Evolutionary conservation across 345 rosid species (phyloP).

Genomic region (Jatropha curcas): DNA sequence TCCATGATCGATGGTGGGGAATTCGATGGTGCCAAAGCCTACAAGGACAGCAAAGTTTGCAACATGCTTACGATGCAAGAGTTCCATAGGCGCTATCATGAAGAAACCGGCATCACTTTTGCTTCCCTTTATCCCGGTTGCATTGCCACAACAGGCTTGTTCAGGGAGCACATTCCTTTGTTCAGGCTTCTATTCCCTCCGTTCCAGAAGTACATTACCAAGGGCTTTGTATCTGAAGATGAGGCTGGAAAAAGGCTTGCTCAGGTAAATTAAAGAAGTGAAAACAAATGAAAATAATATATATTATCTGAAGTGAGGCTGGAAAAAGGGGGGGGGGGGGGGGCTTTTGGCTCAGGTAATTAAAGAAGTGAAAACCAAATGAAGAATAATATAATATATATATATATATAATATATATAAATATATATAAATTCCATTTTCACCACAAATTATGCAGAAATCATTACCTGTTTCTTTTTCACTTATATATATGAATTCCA

Average conservation of each 20-base stretch:
- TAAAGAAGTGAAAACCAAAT: too few relatives aligned
- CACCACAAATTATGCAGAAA: too few relatives aligned
- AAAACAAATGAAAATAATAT: too few relatives aligned
- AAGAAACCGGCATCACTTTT: slow-evolving; percentile 79
- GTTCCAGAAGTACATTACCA: slow-evolving; percentile 95
- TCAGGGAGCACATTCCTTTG: slow-evolving; percentile 92
- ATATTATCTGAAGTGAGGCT: too few relatives aligned
- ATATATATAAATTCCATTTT: too few relatives aligned
- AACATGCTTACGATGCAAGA: slow-evolving; percentile 98
- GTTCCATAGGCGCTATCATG: slow-evolving; percentile 89
- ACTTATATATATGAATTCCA: neutral
- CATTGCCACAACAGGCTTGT: slow-evolving; percentile 96
- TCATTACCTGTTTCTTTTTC: neutral
- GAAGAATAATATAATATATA: too few relatives aligned
- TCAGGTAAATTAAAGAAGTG: slow-evolving; percentile 54
- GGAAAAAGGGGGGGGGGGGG: too few relatives aligned
- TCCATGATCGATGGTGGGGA: slow-evolving; percentile 95
- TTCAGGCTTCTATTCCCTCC: slow-evolving; percentile 93
- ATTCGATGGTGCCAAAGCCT: slow-evolving; percentile 94
- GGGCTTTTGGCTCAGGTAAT: too few relatives aligned
- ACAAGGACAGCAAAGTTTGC: slow-evolving; percentile 98
- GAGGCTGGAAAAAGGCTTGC: slow-evolving; percentile 95
- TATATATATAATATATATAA: too few relatives aligned
- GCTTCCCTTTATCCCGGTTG: slow-evolving; percentile 98
- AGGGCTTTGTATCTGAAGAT: slow-evolving; percentile 89